Percentiles rank a stretch among this genome's conserved stretches.
Conservation (phyloP, 805 yeast species). For the Candida ficus region DNA sequence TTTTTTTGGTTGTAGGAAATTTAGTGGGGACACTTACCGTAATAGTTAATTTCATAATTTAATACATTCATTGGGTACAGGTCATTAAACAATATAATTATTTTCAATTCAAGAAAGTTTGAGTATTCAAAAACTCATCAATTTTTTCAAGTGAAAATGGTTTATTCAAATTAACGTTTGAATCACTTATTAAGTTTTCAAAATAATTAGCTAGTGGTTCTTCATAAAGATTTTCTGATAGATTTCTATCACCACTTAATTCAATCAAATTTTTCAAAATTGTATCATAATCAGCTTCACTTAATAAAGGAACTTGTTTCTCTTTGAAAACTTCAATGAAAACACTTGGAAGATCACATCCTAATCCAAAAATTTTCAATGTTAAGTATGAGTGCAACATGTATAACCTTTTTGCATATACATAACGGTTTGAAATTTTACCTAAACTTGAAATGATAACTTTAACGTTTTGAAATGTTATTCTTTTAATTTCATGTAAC, state of each 20-base stretch:
- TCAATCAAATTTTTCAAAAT: constrained; percentile 5
- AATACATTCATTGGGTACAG: too few relatives aligned
- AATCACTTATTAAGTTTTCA: constrained; percentile 2
- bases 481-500: constrained; percentile 4
- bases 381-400: constrained; percentile 8
- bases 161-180: neutral
- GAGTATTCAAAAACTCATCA: constrained; percentile 6
- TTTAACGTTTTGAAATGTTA: constrained; percentile 6
- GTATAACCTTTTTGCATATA: constrained; percentile 8
- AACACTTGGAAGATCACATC: neutral
- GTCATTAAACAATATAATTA: too few relatives aligned
- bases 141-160: constrained; percentile 6
- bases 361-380: constrained; percentile 3
- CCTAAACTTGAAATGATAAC: constrained; percentile 7
- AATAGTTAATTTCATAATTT: too few relatives aligned
- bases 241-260: constrained; percentile 7
- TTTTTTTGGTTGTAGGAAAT: too few relatives aligned
- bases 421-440: constrained; percentile 5
- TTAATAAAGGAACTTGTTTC: neutral
- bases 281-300: constrained; percentile 1
- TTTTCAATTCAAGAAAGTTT: neutral
- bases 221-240: constrained; percentile 5
- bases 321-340: neutral
- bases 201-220: constrained; percentile 9
- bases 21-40: too few relatives aligned